These are phyloP conservation scores for Aquilaria sinensis DNA, from an alignment of 345 rosid genomes.

Conservation along the genomic window DNA sequence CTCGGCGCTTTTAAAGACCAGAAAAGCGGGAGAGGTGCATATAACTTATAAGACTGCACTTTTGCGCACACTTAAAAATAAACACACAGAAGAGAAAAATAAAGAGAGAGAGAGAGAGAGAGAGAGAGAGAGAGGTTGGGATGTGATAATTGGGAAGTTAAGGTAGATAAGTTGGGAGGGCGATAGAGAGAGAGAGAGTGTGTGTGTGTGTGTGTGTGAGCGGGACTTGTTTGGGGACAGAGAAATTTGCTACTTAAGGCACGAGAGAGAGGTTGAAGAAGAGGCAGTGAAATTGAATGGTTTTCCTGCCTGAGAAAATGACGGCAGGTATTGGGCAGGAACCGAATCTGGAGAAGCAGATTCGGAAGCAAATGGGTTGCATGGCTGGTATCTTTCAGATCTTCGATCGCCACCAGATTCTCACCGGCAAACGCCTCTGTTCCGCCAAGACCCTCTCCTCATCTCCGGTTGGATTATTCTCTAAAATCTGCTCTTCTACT, in stretches of 20 bases:
- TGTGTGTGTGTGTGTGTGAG: background rate
- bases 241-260: background rate
- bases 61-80: conserved; percentile 2
- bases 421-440: conserved; percentile 61
- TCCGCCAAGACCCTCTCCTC: conserved; percentile 59
- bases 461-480: conserved; percentile 19
- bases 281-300: background rate
- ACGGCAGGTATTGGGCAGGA: conserved; percentile 45
- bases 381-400: conserved; percentile 96
- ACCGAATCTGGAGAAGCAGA: conserved; percentile 52
- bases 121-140: conserved; percentile 2
- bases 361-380: conserved; percentile 84
- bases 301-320: conserved; percentile 13
- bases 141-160: background rate
- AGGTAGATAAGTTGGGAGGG: background rate
- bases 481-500: no score
- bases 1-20: conserved; percentile 43
- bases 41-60: conserved; percentile 22
- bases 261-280: background rate
- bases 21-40: conserved; percentile 73
- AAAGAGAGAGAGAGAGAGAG: conserved; percentile 3
- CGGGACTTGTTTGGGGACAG: background rate
- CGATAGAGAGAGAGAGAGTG: conserved; percentile 14
- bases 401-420: conserved; percentile 75
- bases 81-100: background rate